These are phyloP conservation scores for Saccharomyces pastorianus DNA, from an alignment of 1,139 yeast species.

Conservation along the genomic window DNA sequence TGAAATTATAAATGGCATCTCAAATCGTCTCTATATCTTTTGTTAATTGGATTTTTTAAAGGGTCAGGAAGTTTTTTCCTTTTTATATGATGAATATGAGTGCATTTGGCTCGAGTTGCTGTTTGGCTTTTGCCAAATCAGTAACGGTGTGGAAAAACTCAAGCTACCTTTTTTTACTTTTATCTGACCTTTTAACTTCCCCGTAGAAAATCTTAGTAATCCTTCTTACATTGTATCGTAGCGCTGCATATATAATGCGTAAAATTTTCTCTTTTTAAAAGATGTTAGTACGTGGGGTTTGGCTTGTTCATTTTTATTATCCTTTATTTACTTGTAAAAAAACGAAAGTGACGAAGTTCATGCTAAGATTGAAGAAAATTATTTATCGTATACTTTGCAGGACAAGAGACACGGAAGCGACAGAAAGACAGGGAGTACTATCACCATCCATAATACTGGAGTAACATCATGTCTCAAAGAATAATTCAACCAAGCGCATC, in stretches of 20 bases:
- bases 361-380: background rate
- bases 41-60: background rate
- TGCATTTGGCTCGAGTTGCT: slow-evolving; percentile 82
- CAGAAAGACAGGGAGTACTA: background rate
- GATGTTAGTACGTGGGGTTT: background rate
- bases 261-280: background rate
- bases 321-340: background rate
- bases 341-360: background rate
- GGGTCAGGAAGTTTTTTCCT: slow-evolving; percentile 13
- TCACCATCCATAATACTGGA: background rate
- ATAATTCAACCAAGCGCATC: background rate
- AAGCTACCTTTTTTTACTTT: slow-evolving; percentile 57
- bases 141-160: slow-evolving; percentile 74
- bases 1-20: background rate
- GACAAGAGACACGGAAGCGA: background rate
- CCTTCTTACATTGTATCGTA: background rate
- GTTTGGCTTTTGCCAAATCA: slow-evolving; percentile 10
- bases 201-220: background rate
- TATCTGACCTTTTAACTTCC: slow-evolving; percentile 20
- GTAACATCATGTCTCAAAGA: background rate
- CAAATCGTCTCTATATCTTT: too few species aligned
- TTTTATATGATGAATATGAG: slow-evolving; percentile 55
- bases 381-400: background rate
- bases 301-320: background rate
- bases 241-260: background rate